phyloP scores from a whole-genome alignment of 2,329 filamentous ascomycete species.

The Colletotrichum sansevieriae region DNA sequence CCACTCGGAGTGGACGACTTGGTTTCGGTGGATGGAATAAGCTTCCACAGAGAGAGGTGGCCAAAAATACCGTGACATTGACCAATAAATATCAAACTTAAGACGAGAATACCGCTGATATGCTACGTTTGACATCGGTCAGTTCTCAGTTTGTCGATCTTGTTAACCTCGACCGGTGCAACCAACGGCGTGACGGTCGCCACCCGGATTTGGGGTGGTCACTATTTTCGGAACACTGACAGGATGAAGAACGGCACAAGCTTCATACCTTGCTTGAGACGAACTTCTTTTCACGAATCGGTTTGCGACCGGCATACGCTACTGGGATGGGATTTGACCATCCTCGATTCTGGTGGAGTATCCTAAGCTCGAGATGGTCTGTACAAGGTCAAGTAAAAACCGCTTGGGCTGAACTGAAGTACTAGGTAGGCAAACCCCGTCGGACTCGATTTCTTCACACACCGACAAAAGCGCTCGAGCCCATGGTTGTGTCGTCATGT shows the following conservation, averaged over 20 bases:
- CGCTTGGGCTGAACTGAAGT: too few relatives aligned
- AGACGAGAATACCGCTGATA: too few relatives aligned
- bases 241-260: not conserved
- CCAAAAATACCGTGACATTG: too few relatives aligned
- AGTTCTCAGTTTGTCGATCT: not conserved
- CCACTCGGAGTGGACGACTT: too few relatives aligned
- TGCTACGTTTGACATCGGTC: not conserved
- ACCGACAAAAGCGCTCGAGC: slow-evolving; percentile 12
- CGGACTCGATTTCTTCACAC: not conserved
- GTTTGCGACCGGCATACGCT: not conserved
- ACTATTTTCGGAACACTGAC: slow-evolving; percentile 8
- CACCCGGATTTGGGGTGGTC: too few relatives aligned
- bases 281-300: not conserved
- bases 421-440: too few relatives aligned
- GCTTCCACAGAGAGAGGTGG: too few relatives aligned
- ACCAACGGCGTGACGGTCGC: not conserved
- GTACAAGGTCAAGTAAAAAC: too few relatives aligned
- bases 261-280: slow-evolving; percentile 13
- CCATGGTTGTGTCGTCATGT: slow-evolving; percentile 32
- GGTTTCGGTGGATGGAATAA: too few relatives aligned
- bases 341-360: not conserved
- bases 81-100: too few relatives aligned
- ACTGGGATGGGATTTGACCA: not conserved
- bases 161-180: not conserved
- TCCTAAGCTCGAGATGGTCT: not conserved